Base-by-base conservation (phyloP, 2,329 filamentous ascomycete species). In the Colletotrichum sidae region DNA sequence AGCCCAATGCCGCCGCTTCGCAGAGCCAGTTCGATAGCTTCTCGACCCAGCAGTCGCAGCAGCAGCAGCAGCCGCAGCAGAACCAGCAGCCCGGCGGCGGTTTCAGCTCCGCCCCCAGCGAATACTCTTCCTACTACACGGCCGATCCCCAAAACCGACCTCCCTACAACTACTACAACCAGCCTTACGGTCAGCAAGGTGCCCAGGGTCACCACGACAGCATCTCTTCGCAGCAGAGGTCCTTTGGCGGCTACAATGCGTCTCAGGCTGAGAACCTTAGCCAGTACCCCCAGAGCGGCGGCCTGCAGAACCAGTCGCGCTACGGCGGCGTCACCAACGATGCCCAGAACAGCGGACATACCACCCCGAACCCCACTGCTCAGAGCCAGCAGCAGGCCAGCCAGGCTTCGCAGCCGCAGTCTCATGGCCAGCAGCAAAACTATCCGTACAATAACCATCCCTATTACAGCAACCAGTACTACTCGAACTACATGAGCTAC, bases 51-150 rank as follows among this genome's bases (percentile, higher is more conserved):
- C 44, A n/a, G 42, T 78, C 80, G 41, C 88, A 89, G 73, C 86
- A 88, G 69, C 82, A 88, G 8, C 83, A 82, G 66, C 25, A 25
- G 25, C 25, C 3, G 25, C 84, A 87, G 39, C 83, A 84, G 69
- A 80, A 77, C 47, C 85, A 86, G 60, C 87, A 88, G 70, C 86
- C 87, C 67, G 87, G 85, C 72, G 90, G 85, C 53, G 86, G 86
- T 38, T 91, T 91, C 78, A 92, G 89, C 71, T 92, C 92, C 57
- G 91, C 90, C 17, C 90, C 90, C 12, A 88, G 84, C 76, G 93
- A 97, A 70, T 97, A 93, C 78, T 91, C 92, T 17, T 90, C 91
- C 6, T 97, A 96, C 81, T 96, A 97, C 77, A 92, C 91, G 4
- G 87, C 90, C 41, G 93, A 93, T 69, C 88, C 84, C 70, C 89